These are phyloP conservation scores for Salix exigua DNA, from an alignment of 345 rosid genomes.

Conservation along the genomic window DNA sequence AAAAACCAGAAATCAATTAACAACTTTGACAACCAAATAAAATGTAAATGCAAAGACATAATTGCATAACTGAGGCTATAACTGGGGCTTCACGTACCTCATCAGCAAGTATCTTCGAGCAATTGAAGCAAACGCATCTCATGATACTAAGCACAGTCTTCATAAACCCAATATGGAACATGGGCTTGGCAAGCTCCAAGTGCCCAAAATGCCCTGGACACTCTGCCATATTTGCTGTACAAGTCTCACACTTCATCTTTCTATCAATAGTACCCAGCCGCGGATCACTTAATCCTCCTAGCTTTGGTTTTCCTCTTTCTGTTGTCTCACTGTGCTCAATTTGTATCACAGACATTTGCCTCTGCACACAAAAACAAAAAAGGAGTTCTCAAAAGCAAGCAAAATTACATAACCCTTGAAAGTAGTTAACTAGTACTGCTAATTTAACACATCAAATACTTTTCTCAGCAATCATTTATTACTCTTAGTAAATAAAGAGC, in stretches of 20 bases:
- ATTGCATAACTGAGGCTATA: not conserved
- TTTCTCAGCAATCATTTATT: too few species aligned
- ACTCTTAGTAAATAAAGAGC: too few species aligned
- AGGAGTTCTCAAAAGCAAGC: not conserved
- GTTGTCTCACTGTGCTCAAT: constrained; percentile 89
- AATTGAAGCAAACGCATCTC: constrained; percentile 94
- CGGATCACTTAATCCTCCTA: constrained; percentile 76
- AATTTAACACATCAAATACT: too few species aligned
- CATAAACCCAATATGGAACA: constrained; percentile 91
- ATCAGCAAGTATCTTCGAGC: constrained; percentile 82
- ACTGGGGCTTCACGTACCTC: constrained; percentile 48
- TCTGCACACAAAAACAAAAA: constrained; percentile 42
- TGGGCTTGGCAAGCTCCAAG: constrained; percentile 94
- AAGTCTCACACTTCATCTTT: constrained; percentile 87
- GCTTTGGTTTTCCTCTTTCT: constrained; percentile 85
- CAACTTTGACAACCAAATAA: not conserved
- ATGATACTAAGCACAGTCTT: constrained; percentile 85
- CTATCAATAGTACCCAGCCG: constrained; percentile 89
- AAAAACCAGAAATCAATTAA: not conserved
- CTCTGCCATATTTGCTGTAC: constrained; percentile 92
- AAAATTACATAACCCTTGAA: not conserved
- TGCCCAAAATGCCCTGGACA: constrained; percentile 97
- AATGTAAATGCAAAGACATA: not conserved
- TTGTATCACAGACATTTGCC: constrained; percentile 94
- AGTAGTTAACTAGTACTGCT: too few species aligned